These are phyloP conservation scores for Lepidium africanum DNA, from an alignment of 345 rosid genomes.

Conservation along the genomic window DNA sequence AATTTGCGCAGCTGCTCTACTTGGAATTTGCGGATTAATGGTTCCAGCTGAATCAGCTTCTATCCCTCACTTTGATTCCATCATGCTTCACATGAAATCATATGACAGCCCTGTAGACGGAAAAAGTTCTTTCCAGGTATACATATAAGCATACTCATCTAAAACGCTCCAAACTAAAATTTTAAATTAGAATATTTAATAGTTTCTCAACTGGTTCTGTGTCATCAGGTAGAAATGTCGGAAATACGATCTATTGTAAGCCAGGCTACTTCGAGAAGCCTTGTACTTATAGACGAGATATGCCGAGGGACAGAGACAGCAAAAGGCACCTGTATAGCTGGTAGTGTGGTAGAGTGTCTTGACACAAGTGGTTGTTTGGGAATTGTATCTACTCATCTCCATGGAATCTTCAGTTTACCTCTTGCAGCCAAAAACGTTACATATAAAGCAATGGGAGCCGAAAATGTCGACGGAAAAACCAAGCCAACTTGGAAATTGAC, in stretches of 20 bases:
- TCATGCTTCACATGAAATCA: conserved; percentile 99
- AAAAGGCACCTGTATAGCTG: conserved; percentile 95
- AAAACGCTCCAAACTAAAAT: not conserved
- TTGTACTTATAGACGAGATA: conserved; percentile 89
- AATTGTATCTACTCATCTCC: conserved; percentile 90
- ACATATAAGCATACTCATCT: not conserved
- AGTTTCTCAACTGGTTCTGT: not conserved
- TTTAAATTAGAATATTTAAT: not conserved
- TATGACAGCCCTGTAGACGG: conserved; percentile 97
- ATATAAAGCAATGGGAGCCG: conserved; percentile 86
- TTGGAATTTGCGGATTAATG: conserved; percentile 91
- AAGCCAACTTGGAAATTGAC: conserved; percentile 85
- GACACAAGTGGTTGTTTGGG: conserved; percentile 86
- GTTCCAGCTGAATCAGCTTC: conserved; percentile 85
- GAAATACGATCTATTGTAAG: conserved; percentile 72
- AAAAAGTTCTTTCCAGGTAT: conserved; percentile 96
- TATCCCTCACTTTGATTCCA: conserved; percentile 81
- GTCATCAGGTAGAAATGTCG: conserved; percentile 85
- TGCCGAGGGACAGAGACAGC: conserved; percentile 98
- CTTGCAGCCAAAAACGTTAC: conserved; percentile 47
- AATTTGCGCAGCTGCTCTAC: conserved; percentile 82
- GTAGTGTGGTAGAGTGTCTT: conserved; percentile 74
- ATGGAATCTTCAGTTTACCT: conserved; percentile 72
- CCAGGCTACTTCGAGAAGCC: conserved; percentile 76
- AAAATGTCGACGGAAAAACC: conserved; percentile 56